Evolutionary conservation across 495 filamentous ascomycete genomes (phyloP), one percentile per base, ranked within the genome.

Genomic region (Tuber microsphaerosporum): DNA sequence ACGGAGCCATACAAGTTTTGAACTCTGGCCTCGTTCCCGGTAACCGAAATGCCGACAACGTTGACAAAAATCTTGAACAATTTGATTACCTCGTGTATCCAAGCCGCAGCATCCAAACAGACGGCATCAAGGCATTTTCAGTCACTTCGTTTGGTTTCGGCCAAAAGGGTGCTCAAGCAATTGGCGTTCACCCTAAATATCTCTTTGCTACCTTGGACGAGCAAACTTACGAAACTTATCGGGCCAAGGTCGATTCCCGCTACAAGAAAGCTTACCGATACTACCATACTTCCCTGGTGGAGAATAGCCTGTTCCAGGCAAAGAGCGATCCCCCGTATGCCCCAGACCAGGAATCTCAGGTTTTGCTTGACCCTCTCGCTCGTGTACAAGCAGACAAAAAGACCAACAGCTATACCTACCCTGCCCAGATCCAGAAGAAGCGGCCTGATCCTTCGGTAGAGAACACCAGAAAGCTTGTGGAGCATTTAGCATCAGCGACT

Each of bases 71-170:
- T 74, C 93, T 99, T 90, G 94, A 98, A 87, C 88, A 97, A 83
- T 99, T 94, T 82, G 94, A 98, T 83, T 92, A 97, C 86, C 97
- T 99, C 79, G 92, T 97, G 75, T 99, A 97, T 85, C 95, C 95
- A 61, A 96, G 91, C 84, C 91, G 91, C 75, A 93, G 89, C 85
- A 94, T 99, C 81, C 96, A 99, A 86, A 99, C 95, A 42, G 95
- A 98, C 82, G 95, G 96, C 73, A 86, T 99, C 85, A 98, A 97
- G 85, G 95, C 95, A 9, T 98, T 99, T 89, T 97, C 93, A 0
- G 91, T 99, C 73, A 99, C 96, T 20, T 99, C 95, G 2, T 99
- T 99, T 85, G 95, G 95, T 85, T 99, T 99, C 86, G 95, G 95
- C 75, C 95, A 99, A 85, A 98, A 98, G 89, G 95, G 95, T 82